Base-by-base conservation (phyloP, 2,329 filamentous ascomycete species). In the Cladosporium sp. region DNA sequence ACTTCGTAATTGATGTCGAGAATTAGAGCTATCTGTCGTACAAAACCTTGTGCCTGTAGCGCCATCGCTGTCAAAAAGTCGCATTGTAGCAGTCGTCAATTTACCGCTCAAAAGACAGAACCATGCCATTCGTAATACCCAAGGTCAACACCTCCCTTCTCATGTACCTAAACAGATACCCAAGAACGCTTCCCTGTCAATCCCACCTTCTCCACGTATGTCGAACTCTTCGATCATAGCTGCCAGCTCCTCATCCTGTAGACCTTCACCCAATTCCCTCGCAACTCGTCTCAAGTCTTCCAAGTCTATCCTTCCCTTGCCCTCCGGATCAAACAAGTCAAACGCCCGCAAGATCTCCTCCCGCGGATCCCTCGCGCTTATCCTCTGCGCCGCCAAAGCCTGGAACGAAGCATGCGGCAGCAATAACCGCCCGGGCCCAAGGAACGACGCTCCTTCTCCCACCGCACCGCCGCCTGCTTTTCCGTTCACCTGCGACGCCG, bases 201-300 rank as follows among this genome's bases (percentile, higher is more conserved):
- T 88, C 66, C 85, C 93, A 12, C 93, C 93, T 72, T 96, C 96
- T 1, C 92, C 94, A 75, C 96, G 92, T 70, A 97, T 85, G 81
- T 99, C 95, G 81, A 98, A 96, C 79, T 98, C 94, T 75, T 97
- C 93, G 81, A 99, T 95, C 95, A 99, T 99, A 70, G 93, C 93
- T 72, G 88, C 85, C 68, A 99, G 84, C 78, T 99, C 95, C 74
- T 96, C 91, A 75, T 99, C 94, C 72, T 95, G 92, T 71, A 99
- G 84, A 14, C 92, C 92, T 78, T 98, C 94, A 8, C 95, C 95
- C 70, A 99, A 83, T 78, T 98, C 95, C 73, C 92, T 87, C 66
- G 94, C 93, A 30, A 98, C 92, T 66, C 92, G 85, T 68, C 92
- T 85, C 79, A 99, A 81, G 81, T 98, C 95, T 67, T 95, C 91